Conservation (phyloP, 257 asterid species). For the Ophiorrhiza pumila region DNA sequence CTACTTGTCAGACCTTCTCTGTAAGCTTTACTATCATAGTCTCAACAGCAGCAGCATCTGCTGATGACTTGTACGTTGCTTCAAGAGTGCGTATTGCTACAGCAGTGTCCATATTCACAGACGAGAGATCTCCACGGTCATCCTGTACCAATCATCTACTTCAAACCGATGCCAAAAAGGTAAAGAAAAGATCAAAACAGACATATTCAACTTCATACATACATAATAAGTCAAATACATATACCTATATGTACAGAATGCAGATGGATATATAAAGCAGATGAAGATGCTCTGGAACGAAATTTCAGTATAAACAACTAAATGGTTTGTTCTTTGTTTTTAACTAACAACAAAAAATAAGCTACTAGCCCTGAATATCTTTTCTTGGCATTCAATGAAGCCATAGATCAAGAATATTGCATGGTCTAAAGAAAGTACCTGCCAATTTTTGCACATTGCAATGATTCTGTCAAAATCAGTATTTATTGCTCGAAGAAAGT, state of each 20-base stretch:
- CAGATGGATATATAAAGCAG: neutral
- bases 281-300: neutral
- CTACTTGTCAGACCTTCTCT: conserved; percentile 61
- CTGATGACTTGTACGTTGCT: conserved; percentile 83
- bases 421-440: conserved; percentile 43
- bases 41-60: conserved; percentile 93
- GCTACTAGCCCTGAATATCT: neutral
- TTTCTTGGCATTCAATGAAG: neutral
- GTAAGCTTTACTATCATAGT: conserved; percentile 75
- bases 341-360: neutral
- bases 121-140: conserved; percentile 88
- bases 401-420: conserved; percentile 5
- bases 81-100: conserved; percentile 99
- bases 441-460: conserved; percentile 99
- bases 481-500: conserved; percentile 95
- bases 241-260: too few relatives aligned
- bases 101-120: conserved; percentile 99
- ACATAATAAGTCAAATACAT: neutral
- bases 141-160: conserved; percentile 54
- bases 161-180: conserved; percentile 1
- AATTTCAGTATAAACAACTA: neutral
- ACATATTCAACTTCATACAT: neutral
- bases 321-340: neutral
- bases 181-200: neutral
- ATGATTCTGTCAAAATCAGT: conserved; percentile 96